Percentiles rank a stretch among this genome's conserved stretches.
Conservation (phyloP, 805 yeast species). For the Kazachstania africana region DNA sequence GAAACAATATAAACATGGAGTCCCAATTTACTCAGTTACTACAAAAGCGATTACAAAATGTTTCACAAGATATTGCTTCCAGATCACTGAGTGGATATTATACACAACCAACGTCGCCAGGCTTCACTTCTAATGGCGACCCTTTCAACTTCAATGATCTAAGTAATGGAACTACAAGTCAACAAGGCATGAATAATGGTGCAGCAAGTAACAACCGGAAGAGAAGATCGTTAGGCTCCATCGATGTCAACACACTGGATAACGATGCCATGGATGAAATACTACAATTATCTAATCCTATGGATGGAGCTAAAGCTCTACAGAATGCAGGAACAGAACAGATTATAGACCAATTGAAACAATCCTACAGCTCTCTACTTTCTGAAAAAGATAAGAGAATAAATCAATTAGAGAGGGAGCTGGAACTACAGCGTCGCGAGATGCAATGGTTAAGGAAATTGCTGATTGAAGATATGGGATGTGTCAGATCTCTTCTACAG, state of each 20-base stretch:
- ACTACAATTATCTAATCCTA: constrained; percentile 15
- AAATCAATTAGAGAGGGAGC: constrained; percentile 19
- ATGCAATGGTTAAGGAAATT: constrained; percentile 26
- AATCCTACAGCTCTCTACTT: constrained; percentile 17
- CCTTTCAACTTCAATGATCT: constrained; percentile 3
- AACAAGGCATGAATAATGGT: background rate
- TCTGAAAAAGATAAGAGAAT: constrained; percentile 24
- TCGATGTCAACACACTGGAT: constrained; percentile 21
- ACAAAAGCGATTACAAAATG: constrained; percentile 17
- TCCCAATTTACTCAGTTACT: constrained; percentile 1
- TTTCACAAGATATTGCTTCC: constrained; percentile 18
- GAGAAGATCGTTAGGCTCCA: constrained; percentile 19
- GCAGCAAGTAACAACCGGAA: constrained; percentile 9
- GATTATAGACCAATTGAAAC: constrained; percentile 13
- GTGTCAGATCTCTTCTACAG: constrained; percentile 22
- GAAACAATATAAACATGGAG: background rate
- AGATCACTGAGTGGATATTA: constrained; percentile 22
- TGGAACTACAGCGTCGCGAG: constrained; percentile 25
- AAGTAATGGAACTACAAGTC: background rate
- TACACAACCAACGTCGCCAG: constrained; percentile 25
- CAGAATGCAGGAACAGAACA: constrained; percentile 1
- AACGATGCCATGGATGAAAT: constrained; percentile 24
- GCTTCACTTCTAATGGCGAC: constrained; percentile 4
- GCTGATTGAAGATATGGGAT: constrained; percentile 28
- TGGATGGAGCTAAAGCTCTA: constrained; percentile 1